Conservation (phyloP, 805 yeast genomes). For the Candida saitoana region DNA sequence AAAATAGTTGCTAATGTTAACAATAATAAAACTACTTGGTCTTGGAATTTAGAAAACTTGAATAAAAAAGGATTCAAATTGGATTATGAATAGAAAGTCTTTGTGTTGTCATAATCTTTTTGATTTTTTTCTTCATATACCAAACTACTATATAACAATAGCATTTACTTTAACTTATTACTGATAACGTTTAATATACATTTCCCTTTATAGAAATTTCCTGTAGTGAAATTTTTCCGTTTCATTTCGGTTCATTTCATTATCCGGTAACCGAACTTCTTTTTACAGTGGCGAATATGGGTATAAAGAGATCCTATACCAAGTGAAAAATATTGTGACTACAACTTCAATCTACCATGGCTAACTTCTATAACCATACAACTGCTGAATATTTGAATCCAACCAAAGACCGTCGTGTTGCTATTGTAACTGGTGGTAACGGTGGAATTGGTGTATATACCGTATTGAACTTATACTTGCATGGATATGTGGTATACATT, state of each 20-base stretch:
- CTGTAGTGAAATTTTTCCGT: too few species aligned
- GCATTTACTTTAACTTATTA: too few species aligned
- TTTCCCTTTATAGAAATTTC: too few species aligned
- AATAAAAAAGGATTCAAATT: slow-evolving; percentile 14
- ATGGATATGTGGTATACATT: slow-evolving; percentile 35
- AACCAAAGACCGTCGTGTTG: slow-evolving; percentile 22
- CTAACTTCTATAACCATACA: slow-evolving; percentile 22
- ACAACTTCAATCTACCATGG: too few species aligned
- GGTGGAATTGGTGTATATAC: slow-evolving; percentile 41
- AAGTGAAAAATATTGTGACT: too few species aligned
- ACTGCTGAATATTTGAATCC: slow-evolving; percentile 29
- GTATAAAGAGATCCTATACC: too few species aligned
- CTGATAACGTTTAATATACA: too few species aligned
- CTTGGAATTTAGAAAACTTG: slow-evolving; percentile 21
- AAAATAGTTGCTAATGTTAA: slow-evolving; percentile 19
- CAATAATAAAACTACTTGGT: slow-evolving; percentile 26
- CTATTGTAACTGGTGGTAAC: slow-evolving; percentile 37
- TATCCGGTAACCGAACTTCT: background rate
- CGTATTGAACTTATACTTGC: slow-evolving; percentile 34
- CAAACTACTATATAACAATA: too few species aligned
- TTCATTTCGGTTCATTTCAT: background rate
- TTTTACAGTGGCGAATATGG: background rate
- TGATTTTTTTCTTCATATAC: background rate
- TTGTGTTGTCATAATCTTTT: too few species aligned
- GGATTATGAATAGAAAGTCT: background rate